phyloP scores from a whole-genome alignment of 179 eudicot species.

The Nepenthes alata region DNA sequence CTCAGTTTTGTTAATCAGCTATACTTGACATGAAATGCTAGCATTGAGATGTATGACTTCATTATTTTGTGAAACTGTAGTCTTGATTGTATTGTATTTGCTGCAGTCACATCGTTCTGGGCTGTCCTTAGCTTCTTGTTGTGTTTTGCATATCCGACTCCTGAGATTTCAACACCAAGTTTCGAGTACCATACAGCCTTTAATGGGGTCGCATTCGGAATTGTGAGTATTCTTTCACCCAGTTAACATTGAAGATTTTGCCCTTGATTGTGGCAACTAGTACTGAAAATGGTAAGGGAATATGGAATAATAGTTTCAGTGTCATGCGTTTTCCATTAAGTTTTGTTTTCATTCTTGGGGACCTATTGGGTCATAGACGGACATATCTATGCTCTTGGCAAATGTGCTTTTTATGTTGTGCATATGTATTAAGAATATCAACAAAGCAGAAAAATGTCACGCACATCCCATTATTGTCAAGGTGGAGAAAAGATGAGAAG shows the following conservation, averaged over 20 bases:
- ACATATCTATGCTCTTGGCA: no score
- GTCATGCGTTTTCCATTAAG: no score
- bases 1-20: no score
- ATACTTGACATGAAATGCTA: not conserved
- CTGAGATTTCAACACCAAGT: constrained; percentile 94
- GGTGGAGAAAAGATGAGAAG: no score
- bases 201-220: constrained; percentile 87
- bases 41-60: not conserved
- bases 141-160: constrained; percentile 92
- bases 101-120: constrained; percentile 85
- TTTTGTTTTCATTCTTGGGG: no score
- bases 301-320: not conserved
- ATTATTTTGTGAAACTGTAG: not conserved
- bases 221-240: constrained; percentile 43
- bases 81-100: constrained; percentile 3
- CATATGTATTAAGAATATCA: no score
- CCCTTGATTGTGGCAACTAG: not conserved
- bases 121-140: constrained; percentile 75
- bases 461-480: no score
- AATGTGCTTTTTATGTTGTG: no score
- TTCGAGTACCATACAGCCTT: constrained; percentile 89
- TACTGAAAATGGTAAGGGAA: not conserved
- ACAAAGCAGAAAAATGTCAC: no score
- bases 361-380: no score
- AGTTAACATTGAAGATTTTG: not conserved